Base-by-base conservation (phyloP, 139 green algal genomes). In the Picochlorum sp. region DNA sequence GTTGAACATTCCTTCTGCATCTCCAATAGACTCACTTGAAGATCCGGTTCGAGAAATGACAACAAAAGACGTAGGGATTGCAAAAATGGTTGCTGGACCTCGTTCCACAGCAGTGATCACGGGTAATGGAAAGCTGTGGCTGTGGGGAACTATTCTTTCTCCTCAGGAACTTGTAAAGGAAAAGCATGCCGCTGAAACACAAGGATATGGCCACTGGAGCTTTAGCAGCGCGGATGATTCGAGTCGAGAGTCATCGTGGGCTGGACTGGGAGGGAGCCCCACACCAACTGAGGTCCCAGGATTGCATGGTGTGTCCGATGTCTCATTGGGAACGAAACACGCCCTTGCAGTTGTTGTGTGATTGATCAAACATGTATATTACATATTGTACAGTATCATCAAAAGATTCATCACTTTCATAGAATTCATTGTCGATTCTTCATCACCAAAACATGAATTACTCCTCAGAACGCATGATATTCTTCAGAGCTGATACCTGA, bases 91-190 rank as follows among this genome's bases (percentile, higher is more conserved):
- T 26, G 80, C 79, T 0, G 84, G 84, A 2, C 32, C 59, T 41
- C 78, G 82, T 51, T 66, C 74, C 20, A 72, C 64, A 23, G 84
- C 70, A 9, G 84, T 74, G 14, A 65, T 91, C 5, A 75, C 70
- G 0, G 62, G 45, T 2, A 49, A 64, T 13, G 84, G 84, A 1
- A 49, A 62, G 47, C 69, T 87, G 6, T 85, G 72, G 68, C 64
- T 66, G 23, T 66, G 61, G 61, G 61, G 61, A 38, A 21, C 8
- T 32, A 16, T 58, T 28, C 15, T 66, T 13, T 20, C 20, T 23
- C n/a, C 26, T 26, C 34, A 56, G 20, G 61, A 44, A 23, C 14
- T 47, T 8, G 11, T 7, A 26, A 44, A 23, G n/a, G 37, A 20
- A 10, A 26, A 30, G 38, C n/a, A 66, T 52, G 16, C 8, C 24